Conservation (phyloP, 2,329 filamentous ascomycete genomes). For the Beauveria medogensis region DNA sequence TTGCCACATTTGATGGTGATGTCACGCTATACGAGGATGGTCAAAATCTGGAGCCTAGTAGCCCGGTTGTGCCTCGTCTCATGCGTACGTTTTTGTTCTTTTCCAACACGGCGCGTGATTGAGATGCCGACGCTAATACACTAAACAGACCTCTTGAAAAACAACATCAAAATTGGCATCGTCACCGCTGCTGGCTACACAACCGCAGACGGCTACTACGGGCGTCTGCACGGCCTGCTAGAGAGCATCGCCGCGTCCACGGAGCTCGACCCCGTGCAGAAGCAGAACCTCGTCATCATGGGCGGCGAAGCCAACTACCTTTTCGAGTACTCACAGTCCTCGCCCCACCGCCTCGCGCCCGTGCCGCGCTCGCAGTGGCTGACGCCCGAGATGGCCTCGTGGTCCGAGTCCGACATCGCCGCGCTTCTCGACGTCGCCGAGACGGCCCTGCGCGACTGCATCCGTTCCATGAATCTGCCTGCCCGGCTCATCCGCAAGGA, state of each 20-base stretch:
- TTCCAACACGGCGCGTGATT: too few species aligned
- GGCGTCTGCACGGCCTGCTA: constrained; percentile 76
- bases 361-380: constrained; percentile 64
- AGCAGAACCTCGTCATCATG: constrained; percentile 79
- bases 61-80: constrained; percentile 64
- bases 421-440: constrained; percentile 85
- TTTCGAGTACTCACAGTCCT: constrained; percentile 64
- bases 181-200: constrained; percentile 96
- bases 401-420: constrained; percentile 69
- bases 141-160: constrained; percentile 56
- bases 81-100: constrained; percentile 30
- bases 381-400: constrained; percentile 67
- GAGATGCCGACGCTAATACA: neutral
- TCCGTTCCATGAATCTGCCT: constrained; percentile 69
- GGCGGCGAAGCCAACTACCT: constrained; percentile 95
- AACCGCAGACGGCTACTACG: constrained; percentile 77
- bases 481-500: constrained; percentile 81
- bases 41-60: constrained; percentile 63
- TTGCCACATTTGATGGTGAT: constrained; percentile 96
- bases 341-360: constrained; percentile 58
- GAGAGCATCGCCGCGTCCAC: constrained; percentile 61
- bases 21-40: constrained; percentile 94
- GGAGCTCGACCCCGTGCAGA: constrained; percentile 55
- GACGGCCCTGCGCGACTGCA: constrained; percentile 71
- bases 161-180: constrained; percentile 81